phyloP scores from a whole-genome alignment of 352 stramenopile species.

The Globisporangium emineosum region DNA sequence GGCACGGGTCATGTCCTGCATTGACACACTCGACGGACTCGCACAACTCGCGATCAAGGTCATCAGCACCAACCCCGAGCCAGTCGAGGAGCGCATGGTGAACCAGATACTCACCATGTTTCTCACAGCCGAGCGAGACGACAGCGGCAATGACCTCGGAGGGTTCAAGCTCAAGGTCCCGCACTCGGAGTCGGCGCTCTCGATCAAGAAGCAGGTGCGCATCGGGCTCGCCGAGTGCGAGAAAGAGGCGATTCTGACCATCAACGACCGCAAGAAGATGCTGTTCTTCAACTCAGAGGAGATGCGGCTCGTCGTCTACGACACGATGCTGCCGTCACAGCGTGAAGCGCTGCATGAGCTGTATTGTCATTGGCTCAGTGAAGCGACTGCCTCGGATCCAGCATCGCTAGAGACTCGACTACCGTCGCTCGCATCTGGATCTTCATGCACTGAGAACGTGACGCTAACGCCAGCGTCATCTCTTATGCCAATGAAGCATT shows the following conservation, averaged over 20 bases:
- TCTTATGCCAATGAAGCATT: slow-evolving; percentile 11
- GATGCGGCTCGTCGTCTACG: slow-evolving; percentile 58
- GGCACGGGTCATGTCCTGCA: slow-evolving; percentile 65
- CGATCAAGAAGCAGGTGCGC: slow-evolving; percentile 49
- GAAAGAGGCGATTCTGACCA: slow-evolving; percentile 42
- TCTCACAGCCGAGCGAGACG: slow-evolving; percentile 30
- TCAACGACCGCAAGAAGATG: slow-evolving; percentile 50
- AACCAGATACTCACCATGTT: slow-evolving; percentile 52
- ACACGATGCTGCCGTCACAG: slow-evolving; percentile 65
- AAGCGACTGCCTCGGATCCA: slow-evolving; percentile 16
- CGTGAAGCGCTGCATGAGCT: slow-evolving; percentile 57
- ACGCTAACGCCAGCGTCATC: neutral
- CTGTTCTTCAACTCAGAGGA: slow-evolving; percentile 71
- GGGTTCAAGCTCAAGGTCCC: slow-evolving; percentile 37
- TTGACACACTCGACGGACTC: slow-evolving; percentile 47
- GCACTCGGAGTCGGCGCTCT: slow-evolving; percentile 33
- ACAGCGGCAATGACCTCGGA: slow-evolving; percentile 27
- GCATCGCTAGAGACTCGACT: neutral
- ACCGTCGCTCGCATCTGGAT: neutral
- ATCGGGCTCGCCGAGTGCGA: slow-evolving; percentile 24
- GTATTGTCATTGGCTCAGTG: slow-evolving; percentile 56
- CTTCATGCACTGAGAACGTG: slow-evolving; percentile 5
- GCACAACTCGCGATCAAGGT: slow-evolving; percentile 65
- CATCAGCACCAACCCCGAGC: slow-evolving; percentile 64
- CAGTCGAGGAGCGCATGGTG: slow-evolving; percentile 55